A percentile compares a stretch with the other conserved stretches of the same genome.
Evolutionary conservation across 208 protist species (phyloP).

Genomic region (Crithidia bombi): DNA sequence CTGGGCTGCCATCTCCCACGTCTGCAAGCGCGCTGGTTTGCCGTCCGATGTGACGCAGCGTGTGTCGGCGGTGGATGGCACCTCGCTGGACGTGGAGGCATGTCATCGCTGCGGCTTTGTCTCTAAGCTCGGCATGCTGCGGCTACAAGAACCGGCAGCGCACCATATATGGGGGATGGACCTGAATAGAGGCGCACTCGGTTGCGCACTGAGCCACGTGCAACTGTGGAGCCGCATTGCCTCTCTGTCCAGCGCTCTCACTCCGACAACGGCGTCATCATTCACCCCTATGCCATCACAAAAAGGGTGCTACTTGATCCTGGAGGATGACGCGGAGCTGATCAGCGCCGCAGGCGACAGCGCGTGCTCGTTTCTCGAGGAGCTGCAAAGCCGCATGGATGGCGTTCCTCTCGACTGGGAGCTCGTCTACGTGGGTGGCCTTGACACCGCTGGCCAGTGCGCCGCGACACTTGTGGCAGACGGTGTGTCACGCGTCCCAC

Average conservation of each 20-base stretch:
- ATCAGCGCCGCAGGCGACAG: not conserved
- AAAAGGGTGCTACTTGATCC: conserved; percentile 35
- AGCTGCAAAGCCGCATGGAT: conserved; percentile 30
- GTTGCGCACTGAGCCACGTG: conserved; percentile 84
- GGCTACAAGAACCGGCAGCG: conserved; percentile 39
- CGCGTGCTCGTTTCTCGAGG: conserved; percentile 31
- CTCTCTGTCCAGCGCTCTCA: conserved; percentile 15
- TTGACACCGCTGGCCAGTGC: conserved; percentile 75
- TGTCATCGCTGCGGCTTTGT: conserved; percentile 54
- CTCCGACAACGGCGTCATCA: not conserved
- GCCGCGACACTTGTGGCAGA: conserved; percentile 20
- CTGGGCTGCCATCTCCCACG: conserved; percentile 34
- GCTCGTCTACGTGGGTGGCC: conserved; percentile 82
- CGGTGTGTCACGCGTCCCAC: conserved; percentile 71
- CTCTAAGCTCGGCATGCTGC: conserved; percentile 57
- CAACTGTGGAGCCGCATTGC: conserved; percentile 74
- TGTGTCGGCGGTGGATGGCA: conserved; percentile 67
- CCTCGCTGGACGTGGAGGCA: conserved; percentile 22
- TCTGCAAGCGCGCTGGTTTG: conserved; percentile 40
- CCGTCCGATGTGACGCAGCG: conserved; percentile 38
- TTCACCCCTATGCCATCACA: not conserved
- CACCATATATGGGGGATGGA: conserved; percentile 89
- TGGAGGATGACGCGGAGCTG: conserved; percentile 71
- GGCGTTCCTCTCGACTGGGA: conserved; percentile 74
- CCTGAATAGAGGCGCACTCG: conserved; percentile 70